Base-by-base conservation (phyloP, 306 rosid genomes). In the Sicyos baderoa region DNA sequence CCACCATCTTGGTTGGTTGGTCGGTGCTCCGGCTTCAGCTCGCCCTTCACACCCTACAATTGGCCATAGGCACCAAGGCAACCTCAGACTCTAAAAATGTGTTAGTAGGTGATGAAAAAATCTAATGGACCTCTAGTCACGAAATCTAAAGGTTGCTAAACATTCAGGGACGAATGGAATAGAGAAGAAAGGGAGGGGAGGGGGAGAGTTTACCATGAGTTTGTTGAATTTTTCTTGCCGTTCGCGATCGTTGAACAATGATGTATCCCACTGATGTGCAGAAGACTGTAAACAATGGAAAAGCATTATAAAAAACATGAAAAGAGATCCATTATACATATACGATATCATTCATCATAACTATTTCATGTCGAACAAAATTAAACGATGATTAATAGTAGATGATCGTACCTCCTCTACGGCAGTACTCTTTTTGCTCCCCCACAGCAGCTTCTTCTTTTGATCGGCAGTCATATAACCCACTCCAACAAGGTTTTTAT, bases 31-130 rank as follows among this genome's bases (percentile, higher is more conserved):
- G 29, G 79, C 76, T 86, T 87, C 74, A 60, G 50, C 6, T 89
- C 97, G 57, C 94, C 96, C 77, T 84, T 93, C 82, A 90, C 85
- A 78, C 99, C 99, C 99, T 93, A 81, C 97, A 93, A 90, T 82
- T 93, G 83, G 97, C 94, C 98, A 93, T 86, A 86, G 96, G 97
- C 96, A 94, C 83, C 87, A 86, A 87, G 79, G 89, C 95, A 88
- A 88, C 86, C 95, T 90, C 91, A 94, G 97, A 93, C 91, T 93
- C 97, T 86, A 84, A 90, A 94, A 90, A 74, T 71, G 96, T 86
- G 99, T 94, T 82, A 94, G 97, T 94, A 84, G 63, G 86, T 32
- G 96, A 78, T 22, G 94, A 78, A 78, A 57, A 77, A 86, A 86
- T 73, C 72, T 57, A 71, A 80, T 16, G 70, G 73, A 76, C 70